A percentile compares a stretch with the other conserved stretches of the same genome.
Conservation (phyloP, 208 protist species). For the Trypanosoma lewisi region DNA sequence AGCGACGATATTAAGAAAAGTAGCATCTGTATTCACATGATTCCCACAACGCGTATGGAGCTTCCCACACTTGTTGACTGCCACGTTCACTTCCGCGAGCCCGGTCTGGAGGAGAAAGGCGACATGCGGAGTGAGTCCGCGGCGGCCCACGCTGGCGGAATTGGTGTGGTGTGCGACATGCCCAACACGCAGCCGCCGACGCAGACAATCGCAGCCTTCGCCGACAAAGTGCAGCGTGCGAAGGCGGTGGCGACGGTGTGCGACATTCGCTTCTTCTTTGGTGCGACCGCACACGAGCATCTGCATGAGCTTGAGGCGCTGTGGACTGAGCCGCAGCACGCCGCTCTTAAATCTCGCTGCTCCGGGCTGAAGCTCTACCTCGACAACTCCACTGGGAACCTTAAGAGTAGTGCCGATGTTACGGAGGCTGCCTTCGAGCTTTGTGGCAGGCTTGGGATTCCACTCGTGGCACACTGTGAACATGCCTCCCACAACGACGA, state of each 20-base stretch:
- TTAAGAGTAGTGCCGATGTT: constrained; percentile 64
- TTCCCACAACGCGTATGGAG: constrained; percentile 26
- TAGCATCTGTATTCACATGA: neutral
- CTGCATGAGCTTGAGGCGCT: constrained; percentile 66
- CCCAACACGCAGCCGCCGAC: constrained; percentile 87
- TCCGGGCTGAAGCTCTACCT: constrained; percentile 87
- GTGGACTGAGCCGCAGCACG: constrained; percentile 58
- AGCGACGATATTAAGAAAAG: too few relatives aligned
- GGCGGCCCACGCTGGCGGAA: constrained; percentile 89
- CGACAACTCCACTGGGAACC: constrained; percentile 85
- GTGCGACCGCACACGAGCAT: constrained; percentile 64
- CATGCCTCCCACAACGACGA: constrained; percentile 73
- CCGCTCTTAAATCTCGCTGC: constrained; percentile 52
- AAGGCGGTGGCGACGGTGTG: constrained; percentile 20
- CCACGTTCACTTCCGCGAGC: constrained; percentile 93
- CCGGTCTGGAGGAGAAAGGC: constrained; percentile 91
- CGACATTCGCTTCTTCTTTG: constrained; percentile 81
- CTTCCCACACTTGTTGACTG: constrained; percentile 91
- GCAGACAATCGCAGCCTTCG: constrained; percentile 60
- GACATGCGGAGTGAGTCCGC: constrained; percentile 88
- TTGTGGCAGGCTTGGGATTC: constrained; percentile 65
- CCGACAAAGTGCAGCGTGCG: constrained; percentile 67
- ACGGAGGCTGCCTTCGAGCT: constrained; percentile 66
- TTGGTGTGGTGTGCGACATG: constrained; percentile 84
- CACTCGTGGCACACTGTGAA: constrained; percentile 89